Evolutionary conservation across 768 basidiomycete species (phyloP).

Genomic region (Leccinum olivaceopallidum): DNA sequence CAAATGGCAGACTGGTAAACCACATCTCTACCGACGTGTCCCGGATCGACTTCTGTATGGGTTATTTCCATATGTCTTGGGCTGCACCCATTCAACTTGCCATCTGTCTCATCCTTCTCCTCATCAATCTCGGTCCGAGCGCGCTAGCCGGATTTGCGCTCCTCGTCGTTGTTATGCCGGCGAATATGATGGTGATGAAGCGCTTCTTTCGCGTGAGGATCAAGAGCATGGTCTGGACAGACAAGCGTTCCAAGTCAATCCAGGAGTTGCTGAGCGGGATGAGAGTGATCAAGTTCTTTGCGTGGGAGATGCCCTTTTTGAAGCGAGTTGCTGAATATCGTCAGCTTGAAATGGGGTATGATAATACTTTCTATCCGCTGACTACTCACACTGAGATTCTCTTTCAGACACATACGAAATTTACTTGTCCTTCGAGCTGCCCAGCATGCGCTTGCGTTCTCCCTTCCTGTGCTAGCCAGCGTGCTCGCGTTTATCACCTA

Average conservation of each 20-base stretch:
- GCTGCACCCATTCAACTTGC: conserved; percentile 56
- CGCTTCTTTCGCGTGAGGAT: conserved; percentile 52
- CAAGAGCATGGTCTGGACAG: too few species aligned
- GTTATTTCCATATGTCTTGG: conserved; percentile 67
- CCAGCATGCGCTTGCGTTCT: conserved; percentile 66
- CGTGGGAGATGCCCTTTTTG: conserved; percentile 85
- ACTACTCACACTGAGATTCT: not conserved
- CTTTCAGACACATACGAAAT: conserved; percentile 60
- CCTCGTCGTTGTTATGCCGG: conserved; percentile 72
- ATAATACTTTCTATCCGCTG: conserved; percentile 2
- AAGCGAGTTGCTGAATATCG: conserved; percentile 71
- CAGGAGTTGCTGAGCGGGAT: too few species aligned
- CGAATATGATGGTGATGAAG: conserved; percentile 75
- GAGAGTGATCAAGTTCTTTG: conserved; percentile 89
- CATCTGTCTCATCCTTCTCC: conserved; percentile 73
- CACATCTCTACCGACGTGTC: conserved; percentile 76
- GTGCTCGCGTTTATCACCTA: conserved; percentile 80
- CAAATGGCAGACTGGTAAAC: conserved; percentile 58
- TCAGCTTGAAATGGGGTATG: conserved; percentile 64
- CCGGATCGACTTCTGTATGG: conserved; percentile 84
- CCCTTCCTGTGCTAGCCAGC: conserved; percentile 76
- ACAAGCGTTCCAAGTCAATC: too few species aligned
- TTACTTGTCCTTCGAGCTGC: conserved; percentile 65
- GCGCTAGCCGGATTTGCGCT: conserved; percentile 57
- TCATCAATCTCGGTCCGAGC: conserved; percentile 68